Conservation (phyloP, 768 basidiomycete genomes). For the Megacollybia marginata region DNA sequence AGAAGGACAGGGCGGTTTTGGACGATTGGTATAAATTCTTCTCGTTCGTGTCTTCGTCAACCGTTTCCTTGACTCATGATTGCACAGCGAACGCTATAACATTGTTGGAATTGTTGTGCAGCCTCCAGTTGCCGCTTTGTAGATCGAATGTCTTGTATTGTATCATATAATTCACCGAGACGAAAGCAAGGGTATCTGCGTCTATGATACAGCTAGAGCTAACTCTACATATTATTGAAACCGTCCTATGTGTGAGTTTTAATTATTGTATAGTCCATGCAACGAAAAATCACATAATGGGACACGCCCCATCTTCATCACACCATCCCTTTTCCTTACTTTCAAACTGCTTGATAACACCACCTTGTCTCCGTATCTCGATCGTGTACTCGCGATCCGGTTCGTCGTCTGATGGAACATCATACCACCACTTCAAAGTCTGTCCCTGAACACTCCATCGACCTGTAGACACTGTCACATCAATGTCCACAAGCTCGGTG, state of each 20-base stretch:
- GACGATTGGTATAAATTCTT: slow-evolving; percentile 91
- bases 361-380: slow-evolving; percentile 25
- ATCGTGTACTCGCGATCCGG: slow-evolving; percentile 26
- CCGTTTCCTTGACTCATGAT: neutral
- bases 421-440: slow-evolving; percentile 48
- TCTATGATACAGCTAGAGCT: too few species aligned
- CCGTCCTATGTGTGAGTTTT: too few species aligned
- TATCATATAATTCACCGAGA: neutral
- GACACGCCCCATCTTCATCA: too few species aligned
- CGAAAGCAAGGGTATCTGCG: neutral
- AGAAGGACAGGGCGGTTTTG: slow-evolving; percentile 69
- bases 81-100: slow-evolving; percentile 81
- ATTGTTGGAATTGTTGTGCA: slow-evolving; percentile 63
- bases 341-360: slow-evolving; percentile 16
- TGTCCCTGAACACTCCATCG: slow-evolving; percentile 40
- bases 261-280: too few species aligned
- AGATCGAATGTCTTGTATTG: neutral
- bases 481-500: slow-evolving; percentile 31
- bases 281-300: too few species aligned
- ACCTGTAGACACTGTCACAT: slow-evolving; percentile 37
- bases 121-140: neutral
- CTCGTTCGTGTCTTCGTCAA: slow-evolving; percentile 42
- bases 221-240: too few species aligned
- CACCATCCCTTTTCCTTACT: too few species aligned
- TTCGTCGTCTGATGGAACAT: slow-evolving; percentile 27